Evolutionary conservation across 768 basidiomycete species (phyloP).

Genomic region (Hericium coralloides): DNA sequence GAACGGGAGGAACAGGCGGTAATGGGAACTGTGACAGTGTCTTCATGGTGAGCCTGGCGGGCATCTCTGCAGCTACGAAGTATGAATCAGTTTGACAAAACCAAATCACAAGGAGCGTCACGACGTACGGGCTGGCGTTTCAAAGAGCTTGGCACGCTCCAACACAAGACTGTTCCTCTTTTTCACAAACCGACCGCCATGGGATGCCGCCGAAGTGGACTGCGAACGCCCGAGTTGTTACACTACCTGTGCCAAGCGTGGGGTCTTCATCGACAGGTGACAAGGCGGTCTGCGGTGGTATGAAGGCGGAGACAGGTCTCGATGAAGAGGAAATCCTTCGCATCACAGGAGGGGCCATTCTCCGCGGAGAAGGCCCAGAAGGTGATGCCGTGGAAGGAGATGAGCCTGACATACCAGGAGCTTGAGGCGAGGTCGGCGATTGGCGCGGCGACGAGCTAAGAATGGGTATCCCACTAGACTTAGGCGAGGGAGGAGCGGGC

Average conservation of each 20-base stretch:
- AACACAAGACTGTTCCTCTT: constrained; percentile 15
- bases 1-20: constrained; percentile 26
- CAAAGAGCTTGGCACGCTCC: constrained; percentile 11
- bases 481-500: too few species aligned
- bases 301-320: background rate
- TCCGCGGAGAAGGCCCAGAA: constrained; percentile 16
- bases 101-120: too few species aligned
- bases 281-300: background rate
- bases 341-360: background rate
- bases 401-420: too few species aligned
- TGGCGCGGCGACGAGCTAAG: too few species aligned
- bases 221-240: background rate
- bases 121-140: constrained; percentile 24
- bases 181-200: background rate
- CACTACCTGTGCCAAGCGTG: background rate
- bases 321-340: background rate
- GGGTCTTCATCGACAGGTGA: background rate
- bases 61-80: constrained; percentile 8
- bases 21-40: constrained; percentile 8
- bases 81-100: constrained; percentile 3
- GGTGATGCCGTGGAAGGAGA: background rate
- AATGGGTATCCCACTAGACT: too few species aligned
- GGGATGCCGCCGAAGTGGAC: background rate
- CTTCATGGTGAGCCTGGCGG: constrained; percentile 4
- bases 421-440: too few species aligned